Conservation (phyloP, 306 rosid genomes). For the Quercus glauca region DNA sequence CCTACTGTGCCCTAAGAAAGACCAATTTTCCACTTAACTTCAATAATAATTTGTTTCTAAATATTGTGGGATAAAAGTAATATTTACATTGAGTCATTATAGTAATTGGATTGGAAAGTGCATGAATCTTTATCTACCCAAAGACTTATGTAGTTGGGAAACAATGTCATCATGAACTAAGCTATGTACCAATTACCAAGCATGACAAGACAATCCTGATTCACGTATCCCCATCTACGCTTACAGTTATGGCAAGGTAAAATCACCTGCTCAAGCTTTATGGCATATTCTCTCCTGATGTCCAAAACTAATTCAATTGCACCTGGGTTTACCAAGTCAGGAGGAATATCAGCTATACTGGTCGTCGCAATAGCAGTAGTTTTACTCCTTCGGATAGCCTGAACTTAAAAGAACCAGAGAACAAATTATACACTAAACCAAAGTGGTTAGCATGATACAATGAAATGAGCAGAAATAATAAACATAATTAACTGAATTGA, state of each 20-base stretch:
- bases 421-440: conserved; percentile 14
- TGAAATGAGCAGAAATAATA: neutral
- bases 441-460: conserved; percentile 2
- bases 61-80: neutral
- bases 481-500: neutral
- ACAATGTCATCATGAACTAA: conserved; percentile 13
- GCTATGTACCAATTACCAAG: conserved; percentile 8
- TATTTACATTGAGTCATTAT: neutral
- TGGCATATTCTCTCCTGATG: conserved; percentile 73
- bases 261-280: conserved; percentile 83
- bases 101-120: neutral
- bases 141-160: neutral
- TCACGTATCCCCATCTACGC: conserved; percentile 13
- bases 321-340: conserved; percentile 70
- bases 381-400: conserved; percentile 66
- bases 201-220: neutral
- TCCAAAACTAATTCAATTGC: conserved; percentile 73
- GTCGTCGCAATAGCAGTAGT: conserved; percentile 37
- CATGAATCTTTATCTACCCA: neutral
- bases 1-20: neutral
- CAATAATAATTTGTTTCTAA: neutral
- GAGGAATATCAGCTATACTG: conserved; percentile 57
- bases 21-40: neutral
- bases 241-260: neutral
- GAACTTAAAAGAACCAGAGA: conserved; percentile 21